Base-by-base conservation (phyloP, 306 rosid genomes). In the Myrica gale region DNA sequence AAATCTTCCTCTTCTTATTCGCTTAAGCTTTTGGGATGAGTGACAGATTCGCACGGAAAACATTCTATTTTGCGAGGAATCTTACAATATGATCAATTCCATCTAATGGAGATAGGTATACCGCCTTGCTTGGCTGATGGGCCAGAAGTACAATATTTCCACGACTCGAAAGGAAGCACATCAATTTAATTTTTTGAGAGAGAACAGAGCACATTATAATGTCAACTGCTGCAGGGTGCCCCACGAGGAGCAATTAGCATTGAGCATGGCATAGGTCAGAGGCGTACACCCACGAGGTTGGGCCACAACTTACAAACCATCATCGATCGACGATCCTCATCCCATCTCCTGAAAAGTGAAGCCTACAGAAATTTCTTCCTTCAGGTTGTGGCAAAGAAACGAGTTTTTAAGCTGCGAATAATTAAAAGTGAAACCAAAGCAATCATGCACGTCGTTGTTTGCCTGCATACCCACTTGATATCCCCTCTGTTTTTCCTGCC, bases 401-500 rank as follows among this genome's bases (percentile, higher is more conserved):
- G 55, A 62, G 58, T 73, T 68, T 76, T 77, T 46, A 74, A 45
- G 76, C 43, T 46, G 71, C 51, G 37, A 75, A 44, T 55, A 67
- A 53, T 54, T 74, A 80, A 58, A 81, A 75, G 84, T 78, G 77
- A 83, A 82, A 66, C 79, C 69, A 75, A 83, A 77, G 79, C 87
- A 78, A 86, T 58, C 81, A 84, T 81, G 76, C 52, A 23, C 9
- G 6, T 43, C n/a, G 54, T 68, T 23, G 9, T 37, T 65, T 71
- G 69, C 74, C 17, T 13, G 21, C 23, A 15, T 47, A 21, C 71
- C 53, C 78, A 52, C 69, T 78, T 78, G 80, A 62, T 15, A 37
- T 58, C 80, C 75, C 76, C 84, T 83, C 76, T 76, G 77, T 62
- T 54, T 62, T 90, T 84, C 78, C 96, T 89, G 79, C 76, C 53